Evolutionary conservation across 352 stramenopile genomes (phyloP), one percentile per base, ranked within the genome.

Genomic region (Phytophthora rubi): DNA sequence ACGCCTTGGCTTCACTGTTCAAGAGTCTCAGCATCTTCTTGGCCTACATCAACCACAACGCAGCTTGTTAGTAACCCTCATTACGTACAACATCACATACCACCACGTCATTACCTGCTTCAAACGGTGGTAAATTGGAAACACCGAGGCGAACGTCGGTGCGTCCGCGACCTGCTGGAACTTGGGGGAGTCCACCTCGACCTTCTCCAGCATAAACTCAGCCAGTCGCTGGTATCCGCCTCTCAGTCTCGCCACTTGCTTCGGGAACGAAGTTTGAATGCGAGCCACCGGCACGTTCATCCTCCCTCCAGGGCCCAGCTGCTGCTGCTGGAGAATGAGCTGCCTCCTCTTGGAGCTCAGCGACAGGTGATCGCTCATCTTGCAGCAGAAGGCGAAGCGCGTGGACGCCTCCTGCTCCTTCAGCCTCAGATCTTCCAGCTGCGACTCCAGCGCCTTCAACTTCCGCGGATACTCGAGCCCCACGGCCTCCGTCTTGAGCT

Each of bases 321-420:
- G 18, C 6, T 71, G 53, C 42, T 63, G 42, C 18, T 69, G 55
- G 26, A 59, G 1, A 16, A 77, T 35, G 5, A 55, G 18, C 21
- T 73, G 52, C 13, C 48, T 70, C 44, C 72, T 68, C 33, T 62
- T 51, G 5, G 44, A 6, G 45, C 39, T 72, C 62, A 79, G 28
- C 10, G 81, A 73, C 49, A 91, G 47, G 30, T 82, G 73, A 67
- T 90, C 78, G 7, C n/a, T 82, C 70, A 90, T 80, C 53, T 77
- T 81, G 33, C 78, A 80, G 61, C 77, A 87, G 59, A 91, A 92
- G 8, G 48, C 58, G 45, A 67, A 69, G 21, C 78, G 82, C 23
- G 78, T 83, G 21, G 80, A 79, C n/a, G 75, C 57, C 37, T 80
- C 59, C 8, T 15, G 44, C 23, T 88, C 74, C 30, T 73, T 76